Conservation (phyloP, 1,284 basidiomycete genomes). For the Rhodotorula mucilaginosa region DNA sequence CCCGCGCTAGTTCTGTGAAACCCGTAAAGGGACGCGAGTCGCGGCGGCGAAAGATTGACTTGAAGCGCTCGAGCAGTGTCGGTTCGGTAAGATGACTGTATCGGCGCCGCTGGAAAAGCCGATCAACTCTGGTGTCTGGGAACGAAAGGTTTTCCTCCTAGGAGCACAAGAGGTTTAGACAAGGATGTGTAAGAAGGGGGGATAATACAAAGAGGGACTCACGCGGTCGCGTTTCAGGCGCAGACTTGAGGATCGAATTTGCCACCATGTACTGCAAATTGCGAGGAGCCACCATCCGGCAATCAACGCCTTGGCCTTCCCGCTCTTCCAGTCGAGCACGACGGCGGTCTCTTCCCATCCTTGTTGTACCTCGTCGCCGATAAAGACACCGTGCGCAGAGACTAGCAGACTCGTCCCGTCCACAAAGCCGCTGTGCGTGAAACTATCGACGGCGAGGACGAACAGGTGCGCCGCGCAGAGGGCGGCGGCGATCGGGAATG, state of each 20-base stretch:
- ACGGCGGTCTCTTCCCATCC: conserved; percentile 49
- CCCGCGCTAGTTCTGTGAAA: no score
- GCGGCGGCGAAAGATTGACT: no score
- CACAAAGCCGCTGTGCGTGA: conserved; percentile 48
- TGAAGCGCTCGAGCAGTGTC: no score
- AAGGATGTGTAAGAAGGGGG: not conserved
- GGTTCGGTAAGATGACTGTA: no score
- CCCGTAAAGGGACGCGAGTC: no score
- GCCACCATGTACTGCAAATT: conserved; percentile 18
- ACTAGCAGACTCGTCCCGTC: conserved; percentile 62
- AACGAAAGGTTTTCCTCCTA: no score
- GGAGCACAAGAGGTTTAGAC: conserved; percentile 9
- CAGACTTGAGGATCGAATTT: conserved; percentile 39
- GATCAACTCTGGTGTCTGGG: not conserved
- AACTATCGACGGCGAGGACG: conserved; percentile 59
- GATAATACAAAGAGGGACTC: conserved; percentile 24
- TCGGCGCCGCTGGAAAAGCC: not conserved
- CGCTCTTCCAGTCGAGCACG: conserved; percentile 21
- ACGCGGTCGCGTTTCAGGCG: conserved; percentile 44
- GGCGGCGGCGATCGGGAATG: conserved; percentile 4
- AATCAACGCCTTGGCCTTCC: conserved; percentile 18
- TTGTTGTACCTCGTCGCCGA: conserved; percentile 49
- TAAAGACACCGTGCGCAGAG: conserved; percentile 59
- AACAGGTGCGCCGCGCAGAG: conserved; percentile 16
- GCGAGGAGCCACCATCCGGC: conserved; percentile 32